Evolutionary conservation across 2,329 filamentous ascomycete genomes (phyloP), one percentile per base, ranked within the genome.

Genomic region (Ascochyta lentis): DNA sequence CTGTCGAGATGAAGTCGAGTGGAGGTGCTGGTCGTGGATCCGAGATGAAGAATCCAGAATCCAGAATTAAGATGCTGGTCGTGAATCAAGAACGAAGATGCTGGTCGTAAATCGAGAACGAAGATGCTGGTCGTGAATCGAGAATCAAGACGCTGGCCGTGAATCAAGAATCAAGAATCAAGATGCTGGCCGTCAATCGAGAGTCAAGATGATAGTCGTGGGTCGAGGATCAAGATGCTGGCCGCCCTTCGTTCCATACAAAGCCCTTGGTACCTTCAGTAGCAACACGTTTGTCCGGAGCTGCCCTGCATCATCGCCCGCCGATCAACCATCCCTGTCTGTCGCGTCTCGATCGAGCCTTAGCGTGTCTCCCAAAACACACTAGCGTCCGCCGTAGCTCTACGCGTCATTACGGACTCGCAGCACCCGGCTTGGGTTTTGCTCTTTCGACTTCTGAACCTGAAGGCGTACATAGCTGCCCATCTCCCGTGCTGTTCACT

Each of bases 401-500:
- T 59, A 57, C 65, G 66, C 66, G 61, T 70, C 67, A 68, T 67
- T 45, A 51, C 65, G 68, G 65, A 54, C 61, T 31, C 23, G 24
- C 44, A 45, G 43, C 42, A 47, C 64, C 67, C 69, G 64, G 44
- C 37, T 23, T 41, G 43, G 15, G 43, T 41, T 39, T 13, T 19
- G 40, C 58, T 71, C 67, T 63, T 59, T 58, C 62, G 58, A 70
- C 59, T 54, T 31, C 50, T 42, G 31, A 55, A 43, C 44, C 16
- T 22, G 5, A 2, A 22, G 7, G 19, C 8, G 19, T 23, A 16
- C 33, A 16, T 8, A 7, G 15, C 15, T 16, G 33, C 33, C 33
- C 16, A 6, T 3, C n/a, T 13, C 15, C 31, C 15, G 6, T 6
- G 19, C 19, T 19, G 19, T 19, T 19, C 19, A 19, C 19, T 19